phyloP scores from a whole-genome alignment of 2,329 filamentous ascomycete genomes.

The Purpureocillium lavendulum region DNA sequence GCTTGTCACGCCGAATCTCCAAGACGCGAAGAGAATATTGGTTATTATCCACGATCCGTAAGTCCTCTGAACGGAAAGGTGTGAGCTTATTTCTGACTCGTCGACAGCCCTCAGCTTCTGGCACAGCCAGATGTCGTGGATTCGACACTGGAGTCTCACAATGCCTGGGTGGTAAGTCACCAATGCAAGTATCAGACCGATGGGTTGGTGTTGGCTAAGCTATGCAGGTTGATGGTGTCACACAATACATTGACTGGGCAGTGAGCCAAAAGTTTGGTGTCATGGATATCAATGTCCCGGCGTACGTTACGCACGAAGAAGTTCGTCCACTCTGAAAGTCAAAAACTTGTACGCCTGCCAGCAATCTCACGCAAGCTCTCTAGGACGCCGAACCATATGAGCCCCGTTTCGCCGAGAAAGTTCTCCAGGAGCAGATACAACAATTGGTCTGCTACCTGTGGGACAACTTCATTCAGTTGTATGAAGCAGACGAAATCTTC shows the following conservation, averaged over 20 bases:
- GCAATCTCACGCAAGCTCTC: too few relatives aligned
- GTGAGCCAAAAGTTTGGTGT: conserved; percentile 68
- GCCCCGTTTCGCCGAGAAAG: conserved; percentile 34
- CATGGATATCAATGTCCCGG: conserved; percentile 86
- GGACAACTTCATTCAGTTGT: conserved; percentile 91
- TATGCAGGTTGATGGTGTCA: conserved; percentile 67
- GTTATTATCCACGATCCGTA: conserved; percentile 88
- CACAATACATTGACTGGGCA: conserved; percentile 80
- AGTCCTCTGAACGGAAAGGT: conserved; percentile 32
- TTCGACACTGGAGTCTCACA: conserved; percentile 70
- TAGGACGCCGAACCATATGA: conserved; percentile 41
- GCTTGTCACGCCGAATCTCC: conserved; percentile 66
- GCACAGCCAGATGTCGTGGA: conserved; percentile 61
- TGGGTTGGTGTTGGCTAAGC: conserved; percentile 7
- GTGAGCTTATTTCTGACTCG: too few relatives aligned
- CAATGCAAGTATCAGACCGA: not conserved
- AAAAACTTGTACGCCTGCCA: too few relatives aligned
- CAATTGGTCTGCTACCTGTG: conserved; percentile 81
- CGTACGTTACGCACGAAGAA: conserved; percentile 58
- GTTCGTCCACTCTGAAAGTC: conserved; percentile 32
- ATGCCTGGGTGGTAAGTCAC: conserved; percentile 72
- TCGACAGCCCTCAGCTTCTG: conserved; percentile 60
- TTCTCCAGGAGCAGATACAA: conserved; percentile 52
- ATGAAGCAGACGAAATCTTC: conserved; percentile 65
- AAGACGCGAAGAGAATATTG: conserved; percentile 59